These are phyloP conservation scores for Teratosphaeriaceae sp. DNA, from an alignment of 2,329 filamentous ascomycete species.

Conservation along the genomic window DNA sequence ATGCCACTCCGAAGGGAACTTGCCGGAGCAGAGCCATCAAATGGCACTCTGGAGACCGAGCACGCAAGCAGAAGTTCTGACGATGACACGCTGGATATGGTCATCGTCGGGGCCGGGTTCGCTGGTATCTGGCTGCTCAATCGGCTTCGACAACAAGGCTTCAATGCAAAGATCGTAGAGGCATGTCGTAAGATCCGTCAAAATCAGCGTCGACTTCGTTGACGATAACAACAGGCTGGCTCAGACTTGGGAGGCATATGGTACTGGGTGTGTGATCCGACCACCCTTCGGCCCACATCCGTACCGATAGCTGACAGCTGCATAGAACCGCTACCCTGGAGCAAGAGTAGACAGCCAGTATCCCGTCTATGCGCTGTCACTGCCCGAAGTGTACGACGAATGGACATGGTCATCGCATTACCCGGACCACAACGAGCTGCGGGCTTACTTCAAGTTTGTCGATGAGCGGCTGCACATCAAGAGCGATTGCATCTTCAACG, in stretches of 20 bases:
- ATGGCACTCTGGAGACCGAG: no score
- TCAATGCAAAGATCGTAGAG: conserved; percentile 14
- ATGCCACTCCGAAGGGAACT: conserved; percentile 2
- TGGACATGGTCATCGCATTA: conserved; percentile 47
- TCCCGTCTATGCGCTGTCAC: conserved; percentile 27
- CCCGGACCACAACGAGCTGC: conserved; percentile 28
- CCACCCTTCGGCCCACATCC: no score
- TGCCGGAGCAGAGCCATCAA: not conserved
- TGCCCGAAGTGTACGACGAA: conserved; percentile 44
- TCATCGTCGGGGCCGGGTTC: conserved; percentile 37
- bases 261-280: conserved; percentile 17
- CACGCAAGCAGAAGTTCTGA: no score
- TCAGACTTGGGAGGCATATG: conserved; percentile 21
- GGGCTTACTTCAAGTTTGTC: conserved; percentile 54
- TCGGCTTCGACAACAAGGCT: conserved; percentile 31
- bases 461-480: conserved; percentile 50
- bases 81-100: conserved; percentile 13
- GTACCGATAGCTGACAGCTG: no score
- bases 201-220: no score
- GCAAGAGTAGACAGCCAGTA: conserved; percentile 37
- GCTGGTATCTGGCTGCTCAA: conserved; percentile 38
- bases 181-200: no score
- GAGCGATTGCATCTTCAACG: conserved; percentile 53
- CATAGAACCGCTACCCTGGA: conserved; percentile 31
- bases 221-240: conserved; percentile 17